Evolutionary conservation across 345 rosid genomes (phyloP).

Genomic region (Geranium brycei): DNA sequence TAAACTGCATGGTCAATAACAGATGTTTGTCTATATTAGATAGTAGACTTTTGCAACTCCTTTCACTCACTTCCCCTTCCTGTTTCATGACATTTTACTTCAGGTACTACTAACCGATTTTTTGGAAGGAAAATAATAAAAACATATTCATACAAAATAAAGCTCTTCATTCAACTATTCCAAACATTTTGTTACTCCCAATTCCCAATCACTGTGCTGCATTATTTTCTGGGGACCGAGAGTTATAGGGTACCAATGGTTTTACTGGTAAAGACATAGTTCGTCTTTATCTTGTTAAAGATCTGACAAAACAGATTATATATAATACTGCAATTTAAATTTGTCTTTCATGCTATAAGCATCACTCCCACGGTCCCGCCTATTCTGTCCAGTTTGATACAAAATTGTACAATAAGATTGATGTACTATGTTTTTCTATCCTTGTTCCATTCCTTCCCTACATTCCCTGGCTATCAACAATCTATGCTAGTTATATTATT

Average conservation of each 20-base stretch:
- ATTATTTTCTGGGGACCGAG: neutral
- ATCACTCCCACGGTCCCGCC: neutral
- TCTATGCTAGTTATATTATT: neutral
- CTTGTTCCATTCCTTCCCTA: neutral
- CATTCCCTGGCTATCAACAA: neutral
- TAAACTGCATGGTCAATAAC: neutral
- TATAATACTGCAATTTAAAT: neutral
- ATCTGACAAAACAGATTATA: too few species aligned
- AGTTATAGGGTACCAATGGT: neutral
- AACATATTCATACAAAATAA: too few species aligned
- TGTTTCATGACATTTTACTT: too few species aligned
- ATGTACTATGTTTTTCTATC: too few species aligned
- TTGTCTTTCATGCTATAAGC: neutral
- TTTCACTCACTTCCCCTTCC: too few species aligned
- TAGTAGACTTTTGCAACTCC: neutral
- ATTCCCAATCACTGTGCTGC: too few species aligned
- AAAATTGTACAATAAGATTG: neutral
- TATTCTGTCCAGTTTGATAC: neutral
- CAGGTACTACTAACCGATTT: too few species aligned
- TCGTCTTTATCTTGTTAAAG: neutral
- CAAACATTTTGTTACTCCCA: too few species aligned
- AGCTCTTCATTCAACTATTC: too few species aligned
- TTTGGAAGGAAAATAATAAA: too few species aligned
- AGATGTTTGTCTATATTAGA: neutral
- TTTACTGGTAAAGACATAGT: neutral